Evolutionary conservation across 2,329 filamentous ascomycete genomes (phyloP), one percentile per base, ranked within the genome.

Genomic region (Xylaria polymorpha): DNA sequence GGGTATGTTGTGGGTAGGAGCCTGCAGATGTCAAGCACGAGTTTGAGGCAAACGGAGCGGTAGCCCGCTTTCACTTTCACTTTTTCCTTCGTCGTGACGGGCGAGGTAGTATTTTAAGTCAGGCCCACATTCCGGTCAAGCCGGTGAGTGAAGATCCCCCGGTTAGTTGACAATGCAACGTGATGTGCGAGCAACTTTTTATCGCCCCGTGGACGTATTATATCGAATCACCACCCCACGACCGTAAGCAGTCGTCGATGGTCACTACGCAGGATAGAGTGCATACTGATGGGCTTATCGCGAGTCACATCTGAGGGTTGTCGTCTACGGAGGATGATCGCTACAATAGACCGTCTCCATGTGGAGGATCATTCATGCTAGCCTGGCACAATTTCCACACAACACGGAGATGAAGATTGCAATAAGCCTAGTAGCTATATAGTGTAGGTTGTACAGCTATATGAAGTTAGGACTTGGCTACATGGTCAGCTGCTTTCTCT

Each of bases 11-110:
- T 43, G 55, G 48, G 46, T 35, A 48, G 53, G 59, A 37, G 53
- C 48, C 60, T 71, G 62, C 69, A 71, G 66, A 61, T 61, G 66
- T 68, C 69, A 68, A 66, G 58, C 58, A 63, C 39, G 48, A 66
- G 58, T 35, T 66, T 37, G 44, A 70, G 22, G 41, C 68, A 70
- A 63, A 63, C 66, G 68, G 60, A 53, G 61, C 32, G 55, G 55
- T 44, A 48, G 20, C 5, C 37, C 25, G 57, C 20, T 39, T 48
- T 48, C 50, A 35, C 60, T 37, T 61, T 4, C 25, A 29, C 25
- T 29, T 4, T 29, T 4, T 12, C 48, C 61, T 39, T 57, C 48
- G 22, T 61, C 61, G 37, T 44, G 41, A 37, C 20, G 20, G 22
- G 41, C 12, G 22, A 48, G 35, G 50, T 41, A 55, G 55, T 25